Evolutionary conservation across 768 basidiomycete genomes (phyloP), one percentile per base, ranked within the genome.

Genomic region (Mrakia hoshinonis): DNA sequence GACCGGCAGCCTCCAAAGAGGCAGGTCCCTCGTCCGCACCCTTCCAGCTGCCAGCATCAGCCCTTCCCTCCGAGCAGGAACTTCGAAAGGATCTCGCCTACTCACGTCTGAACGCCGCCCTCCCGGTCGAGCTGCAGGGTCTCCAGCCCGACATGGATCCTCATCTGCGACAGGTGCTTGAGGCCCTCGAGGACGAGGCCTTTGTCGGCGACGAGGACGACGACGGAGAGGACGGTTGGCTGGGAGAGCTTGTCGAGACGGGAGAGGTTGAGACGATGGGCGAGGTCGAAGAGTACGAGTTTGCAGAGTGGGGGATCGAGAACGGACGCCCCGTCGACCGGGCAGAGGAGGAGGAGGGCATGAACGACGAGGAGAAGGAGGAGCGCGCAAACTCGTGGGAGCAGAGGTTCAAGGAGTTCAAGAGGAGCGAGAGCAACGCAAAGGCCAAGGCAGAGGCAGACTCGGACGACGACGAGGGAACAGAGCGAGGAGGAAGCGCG

Each of bases 101-200:
- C 63, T 81, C 76, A 73, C 82, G 87, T 1, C 87, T 90, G 73
- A 86, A 90, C 75, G 58, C 58, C 4, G 85, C 86, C 36, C 82
- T 97, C 34, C 93, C 91, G 2, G 84, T 85, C 43, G 90, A 90
- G 74, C 87, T 95, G 63, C 82, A 88, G 31, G 94, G 96, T 2
- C 87, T 99, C 73, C 89, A 90, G 77, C 96, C 93, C 0, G 91
- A 95, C 77, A 91, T 99, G 90, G 91, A 99, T 78, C 92, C 92
- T 6, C 91, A 93, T 81, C 83, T 98, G 34, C 84, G 96, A 31
- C 96, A 99, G 79, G 86, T 87, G 0, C 81, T 99, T 20, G 93
- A 96, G 77, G 96, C 96, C 1, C 82, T 99, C 29, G 96, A 98
- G 72, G 94, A 99, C 76, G 92, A 95, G 72, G 93, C 89, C 2